Conservation (phyloP, 495 filamentous ascomycete species). For the Parathielavia hyrcaniae region DNA sequence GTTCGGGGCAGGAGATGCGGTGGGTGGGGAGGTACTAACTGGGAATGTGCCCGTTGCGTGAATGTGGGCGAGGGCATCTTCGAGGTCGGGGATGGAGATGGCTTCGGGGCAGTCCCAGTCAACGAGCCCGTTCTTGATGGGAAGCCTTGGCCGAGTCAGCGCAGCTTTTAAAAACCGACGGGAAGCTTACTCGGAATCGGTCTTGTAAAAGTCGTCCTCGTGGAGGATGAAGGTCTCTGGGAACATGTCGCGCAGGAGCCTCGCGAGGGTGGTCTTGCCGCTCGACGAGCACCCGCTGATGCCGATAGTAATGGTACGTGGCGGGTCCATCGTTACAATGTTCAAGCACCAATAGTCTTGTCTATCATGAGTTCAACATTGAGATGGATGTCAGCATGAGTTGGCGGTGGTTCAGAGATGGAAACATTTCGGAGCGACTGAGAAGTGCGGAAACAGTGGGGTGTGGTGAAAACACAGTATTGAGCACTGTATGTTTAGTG, state of each 20-base stretch:
- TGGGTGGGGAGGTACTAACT: conserved; percentile 27
- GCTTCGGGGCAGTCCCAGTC: conserved; percentile 85
- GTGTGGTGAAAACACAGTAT: too few relatives aligned
- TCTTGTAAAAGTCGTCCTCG: conserved; percentile 85
- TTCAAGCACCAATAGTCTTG: background rate
- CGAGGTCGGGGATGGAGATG: conserved; percentile 60
- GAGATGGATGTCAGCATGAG: too few relatives aligned
- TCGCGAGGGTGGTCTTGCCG: conserved; percentile 74
- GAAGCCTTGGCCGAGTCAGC: conserved; percentile 34
- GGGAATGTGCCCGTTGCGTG: conserved; percentile 59
- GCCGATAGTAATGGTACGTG: conserved; percentile 54
- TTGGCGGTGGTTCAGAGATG: too few relatives aligned
- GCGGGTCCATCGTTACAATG: background rate
- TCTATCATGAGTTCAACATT: too few relatives aligned
- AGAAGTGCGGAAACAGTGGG: too few relatives aligned
- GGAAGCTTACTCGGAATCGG: conserved; percentile 57
- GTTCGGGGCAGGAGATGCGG: background rate
- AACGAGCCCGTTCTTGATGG: conserved; percentile 50
- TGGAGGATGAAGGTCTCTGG: conserved; percentile 72
- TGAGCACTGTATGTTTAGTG: too few relatives aligned
- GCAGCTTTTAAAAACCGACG: background rate
- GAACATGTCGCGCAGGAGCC: conserved; percentile 68
- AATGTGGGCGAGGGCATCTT: conserved; percentile 56
- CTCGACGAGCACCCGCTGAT: conserved; percentile 71
- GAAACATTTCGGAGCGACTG: too few relatives aligned